A percentile compares a stretch with the other conserved stretches of the same genome.
These are phyloP conservation scores for Solanum sitiens DNA, from an alignment of 257 asterid species.

Conservation along the genomic window DNA sequence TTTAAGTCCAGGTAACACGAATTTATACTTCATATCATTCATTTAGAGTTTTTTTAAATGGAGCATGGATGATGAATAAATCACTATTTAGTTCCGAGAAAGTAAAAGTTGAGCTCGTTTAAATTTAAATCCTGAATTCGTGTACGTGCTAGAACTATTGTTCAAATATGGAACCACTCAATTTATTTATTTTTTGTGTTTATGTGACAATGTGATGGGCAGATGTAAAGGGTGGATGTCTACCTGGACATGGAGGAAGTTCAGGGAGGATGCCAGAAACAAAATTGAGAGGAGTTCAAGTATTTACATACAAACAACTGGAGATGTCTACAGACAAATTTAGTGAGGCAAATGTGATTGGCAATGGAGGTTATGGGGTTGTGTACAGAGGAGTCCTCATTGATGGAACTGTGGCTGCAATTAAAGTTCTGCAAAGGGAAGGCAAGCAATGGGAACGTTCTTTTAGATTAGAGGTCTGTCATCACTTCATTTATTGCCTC, in stretches of 20 bases:
- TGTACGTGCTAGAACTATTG: not conserved
- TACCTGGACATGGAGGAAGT: constrained; percentile 37
- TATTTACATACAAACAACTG: constrained; percentile 48
- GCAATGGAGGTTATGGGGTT: constrained; percentile 31
- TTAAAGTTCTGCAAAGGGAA: constrained; percentile 46
- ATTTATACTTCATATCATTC: not conserved
- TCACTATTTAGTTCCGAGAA: not conserved
- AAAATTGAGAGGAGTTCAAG: constrained; percentile 44
- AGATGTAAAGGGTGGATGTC: constrained; percentile 41
- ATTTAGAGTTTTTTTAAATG: not conserved
- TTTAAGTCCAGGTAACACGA: constrained; percentile 38
- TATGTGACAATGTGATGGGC: not conserved
- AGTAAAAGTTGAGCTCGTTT: not conserved
- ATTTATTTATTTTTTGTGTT: not conserved
- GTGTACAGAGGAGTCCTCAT: constrained; percentile 49
- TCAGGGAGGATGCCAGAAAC: constrained; percentile 11
- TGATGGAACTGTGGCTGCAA: constrained; percentile 57
- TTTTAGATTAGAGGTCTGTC: constrained; percentile 58
- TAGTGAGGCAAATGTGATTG: constrained; percentile 35
- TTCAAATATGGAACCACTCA: not conserved
- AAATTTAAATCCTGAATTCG: not conserved
- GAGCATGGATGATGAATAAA: not conserved
- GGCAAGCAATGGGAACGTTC: constrained; percentile 74
- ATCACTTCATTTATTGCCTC: constrained; percentile 14
- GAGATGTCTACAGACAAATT: constrained; percentile 58